These are phyloP conservation scores for Conoideocrella luteorostrata DNA, from an alignment of 2,329 filamentous ascomycete genomes.

Conservation along the genomic window DNA sequence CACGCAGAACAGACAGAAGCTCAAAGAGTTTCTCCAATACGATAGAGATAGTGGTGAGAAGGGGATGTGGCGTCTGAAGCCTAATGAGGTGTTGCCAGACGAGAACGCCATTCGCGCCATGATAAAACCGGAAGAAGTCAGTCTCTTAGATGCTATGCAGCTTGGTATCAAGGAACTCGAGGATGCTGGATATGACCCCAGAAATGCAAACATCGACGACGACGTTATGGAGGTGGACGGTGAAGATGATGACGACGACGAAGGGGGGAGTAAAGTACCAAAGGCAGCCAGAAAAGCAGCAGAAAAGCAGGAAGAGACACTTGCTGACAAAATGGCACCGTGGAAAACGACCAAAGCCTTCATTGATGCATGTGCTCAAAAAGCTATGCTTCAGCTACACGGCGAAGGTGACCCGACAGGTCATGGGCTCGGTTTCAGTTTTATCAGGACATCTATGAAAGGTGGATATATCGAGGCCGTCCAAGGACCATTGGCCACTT, in stretches of 20 bases:
- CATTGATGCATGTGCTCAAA: slow-evolving; percentile 84
- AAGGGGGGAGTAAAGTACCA: slow-evolving; percentile 32
- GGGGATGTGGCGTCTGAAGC: slow-evolving; percentile 71
- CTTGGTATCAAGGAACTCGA: slow-evolving; percentile 85
- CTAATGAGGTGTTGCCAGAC: slow-evolving; percentile 70
- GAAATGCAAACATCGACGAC: slow-evolving; percentile 55
- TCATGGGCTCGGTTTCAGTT: slow-evolving; percentile 89
- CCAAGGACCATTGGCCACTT: slow-evolving; percentile 56
- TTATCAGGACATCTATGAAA: slow-evolving; percentile 98
- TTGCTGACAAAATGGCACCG: slow-evolving; percentile 84
- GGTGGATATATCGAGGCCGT: slow-evolving; percentile 86
- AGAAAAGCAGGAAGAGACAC: slow-evolving; percentile 57
- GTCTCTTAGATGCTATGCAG: slow-evolving; percentile 92
- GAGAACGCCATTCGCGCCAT: slow-evolving; percentile 74
- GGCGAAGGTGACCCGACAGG: slow-evolving; percentile 93
- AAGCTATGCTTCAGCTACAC: slow-evolving; percentile 93
- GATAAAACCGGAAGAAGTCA: slow-evolving; percentile 95
- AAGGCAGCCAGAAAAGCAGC: slow-evolving; percentile 36
- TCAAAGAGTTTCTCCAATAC: slow-evolving; percentile 93
- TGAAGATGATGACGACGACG: slow-evolving; percentile 41
- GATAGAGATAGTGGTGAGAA: slow-evolving; percentile 68
- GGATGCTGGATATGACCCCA: slow-evolving; percentile 78
- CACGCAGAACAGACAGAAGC: slow-evolving; percentile 90
- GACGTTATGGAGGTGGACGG: slow-evolving; percentile 61
- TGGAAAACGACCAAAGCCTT: slow-evolving; percentile 98